These are phyloP conservation scores for Trametes cinnabarina DNA, from an alignment of 768 basidiomycete species.

Conservation along the genomic window DNA sequence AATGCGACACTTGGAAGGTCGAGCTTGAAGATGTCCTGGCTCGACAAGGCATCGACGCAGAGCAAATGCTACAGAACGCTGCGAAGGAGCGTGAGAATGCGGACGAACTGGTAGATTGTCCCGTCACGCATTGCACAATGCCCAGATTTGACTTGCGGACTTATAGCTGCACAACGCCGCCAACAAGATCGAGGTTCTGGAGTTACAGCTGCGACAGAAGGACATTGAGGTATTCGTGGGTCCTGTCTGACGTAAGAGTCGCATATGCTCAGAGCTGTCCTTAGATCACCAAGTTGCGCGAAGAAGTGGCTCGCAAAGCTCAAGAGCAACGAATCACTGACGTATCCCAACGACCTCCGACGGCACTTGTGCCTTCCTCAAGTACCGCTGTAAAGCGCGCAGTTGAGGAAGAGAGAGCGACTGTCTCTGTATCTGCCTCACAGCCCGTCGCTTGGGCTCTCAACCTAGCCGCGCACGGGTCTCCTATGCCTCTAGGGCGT, in stretches of 20 bases:
- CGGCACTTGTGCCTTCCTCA: background rate
- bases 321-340: no score
- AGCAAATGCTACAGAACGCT: background rate
- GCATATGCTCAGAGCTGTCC: background rate
- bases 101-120: background rate
- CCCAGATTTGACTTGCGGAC: no score
- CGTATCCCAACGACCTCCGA: no score
- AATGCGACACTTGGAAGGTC: constrained; percentile 9
- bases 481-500: constrained; percentile 23
- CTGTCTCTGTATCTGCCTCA: background rate
- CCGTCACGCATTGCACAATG: background rate
- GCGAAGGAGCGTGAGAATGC: background rate
- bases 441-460: background rate
- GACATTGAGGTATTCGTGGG: background rate
- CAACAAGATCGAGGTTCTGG: constrained; percentile 11
- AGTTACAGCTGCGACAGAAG: background rate
- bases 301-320: background rate
- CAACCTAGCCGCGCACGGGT: constrained; percentile 10
- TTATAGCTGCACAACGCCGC: constrained; percentile 3
- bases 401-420: background rate
- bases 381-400: background rate
- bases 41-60: background rate
- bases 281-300: background rate
- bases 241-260: background rate
- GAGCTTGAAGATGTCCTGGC: background rate